phyloP scores from a whole-genome alignment of 2,329 filamentous ascomycete species.

The Aureobasidium sp. region DNA sequence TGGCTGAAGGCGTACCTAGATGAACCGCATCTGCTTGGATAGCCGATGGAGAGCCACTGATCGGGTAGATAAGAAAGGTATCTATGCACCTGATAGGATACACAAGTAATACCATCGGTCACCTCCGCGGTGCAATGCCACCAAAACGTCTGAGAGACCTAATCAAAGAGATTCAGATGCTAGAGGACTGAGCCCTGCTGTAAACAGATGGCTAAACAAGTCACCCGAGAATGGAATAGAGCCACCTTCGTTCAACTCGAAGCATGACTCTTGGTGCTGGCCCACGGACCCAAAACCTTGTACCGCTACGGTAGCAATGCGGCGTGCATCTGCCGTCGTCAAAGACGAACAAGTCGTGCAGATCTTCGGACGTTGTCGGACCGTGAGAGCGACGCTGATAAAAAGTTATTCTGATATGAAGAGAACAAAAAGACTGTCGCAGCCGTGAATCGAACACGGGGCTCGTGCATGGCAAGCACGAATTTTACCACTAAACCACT shows the following conservation, averaged over 20 bases:
- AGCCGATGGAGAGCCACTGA: background rate
- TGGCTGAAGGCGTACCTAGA: background rate
- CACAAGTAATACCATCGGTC: background rate
- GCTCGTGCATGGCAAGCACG: slow-evolving; percentile 11
- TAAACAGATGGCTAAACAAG: too few species aligned
- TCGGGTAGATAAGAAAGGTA: slow-evolving; percentile 1
- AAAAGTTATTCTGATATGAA: background rate
- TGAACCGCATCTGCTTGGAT: background rate
- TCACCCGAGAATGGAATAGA: background rate
- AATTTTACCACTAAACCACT: slow-evolving; percentile 13
- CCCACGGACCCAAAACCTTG: background rate
- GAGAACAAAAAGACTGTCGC: slow-evolving; percentile 2
- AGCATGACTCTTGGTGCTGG: background rate
- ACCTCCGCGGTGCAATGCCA: background rate
- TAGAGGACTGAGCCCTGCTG: too few species aligned
- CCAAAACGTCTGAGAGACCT: too few species aligned
- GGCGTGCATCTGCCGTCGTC: background rate
- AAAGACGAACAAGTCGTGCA: background rate
- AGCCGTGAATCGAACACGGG: slow-evolving; percentile 12
- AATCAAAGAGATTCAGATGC: too few species aligned
- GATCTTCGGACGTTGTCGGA: background rate
- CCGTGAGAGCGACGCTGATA: background rate
- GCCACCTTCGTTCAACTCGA: background rate
- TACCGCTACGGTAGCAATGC: background rate
- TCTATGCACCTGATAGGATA: background rate